Evolutionary conservation across 257 asterid species (phyloP).

Genomic region (Scutellaria minor): DNA sequence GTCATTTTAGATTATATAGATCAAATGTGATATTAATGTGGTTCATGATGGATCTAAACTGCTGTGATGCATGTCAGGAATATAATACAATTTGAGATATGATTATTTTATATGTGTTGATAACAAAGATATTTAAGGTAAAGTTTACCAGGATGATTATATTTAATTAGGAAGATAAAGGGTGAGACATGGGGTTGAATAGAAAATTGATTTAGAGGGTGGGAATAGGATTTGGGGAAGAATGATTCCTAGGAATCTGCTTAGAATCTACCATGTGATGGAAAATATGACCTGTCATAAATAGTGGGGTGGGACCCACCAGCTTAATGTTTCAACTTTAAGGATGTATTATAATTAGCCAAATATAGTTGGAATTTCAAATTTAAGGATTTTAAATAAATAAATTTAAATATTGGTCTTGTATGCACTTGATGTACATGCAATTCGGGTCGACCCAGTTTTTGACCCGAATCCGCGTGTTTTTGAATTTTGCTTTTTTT

Average conservation of each 20-base stretch:
- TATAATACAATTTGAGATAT: not conserved
- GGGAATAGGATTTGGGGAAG: constrained; percentile 31
- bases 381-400: too few relatives aligned
- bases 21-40: too few relatives aligned
- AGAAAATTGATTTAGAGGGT: constrained; percentile 12
- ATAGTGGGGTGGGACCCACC: constrained; percentile 9
- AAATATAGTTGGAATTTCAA: too few relatives aligned
- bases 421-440: too few relatives aligned
- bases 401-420: too few relatives aligned
- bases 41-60: not conserved
- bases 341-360: not conserved
- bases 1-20: not conserved
- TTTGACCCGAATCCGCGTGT: too few relatives aligned
- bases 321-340: not conserved
- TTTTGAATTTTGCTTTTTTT: too few relatives aligned
- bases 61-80: not conserved
- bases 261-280: constrained; percentile 46
- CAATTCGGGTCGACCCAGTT: too few relatives aligned
- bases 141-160: not conserved
- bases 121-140: not conserved
- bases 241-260: constrained; percentile 56
- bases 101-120: not conserved
- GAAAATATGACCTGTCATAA: constrained; percentile 15
- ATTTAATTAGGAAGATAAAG: not conserved
- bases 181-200: constrained; percentile 23